phyloP scores from a whole-genome alignment of 805 yeast species.

The Danielia oregonensis region DNA sequence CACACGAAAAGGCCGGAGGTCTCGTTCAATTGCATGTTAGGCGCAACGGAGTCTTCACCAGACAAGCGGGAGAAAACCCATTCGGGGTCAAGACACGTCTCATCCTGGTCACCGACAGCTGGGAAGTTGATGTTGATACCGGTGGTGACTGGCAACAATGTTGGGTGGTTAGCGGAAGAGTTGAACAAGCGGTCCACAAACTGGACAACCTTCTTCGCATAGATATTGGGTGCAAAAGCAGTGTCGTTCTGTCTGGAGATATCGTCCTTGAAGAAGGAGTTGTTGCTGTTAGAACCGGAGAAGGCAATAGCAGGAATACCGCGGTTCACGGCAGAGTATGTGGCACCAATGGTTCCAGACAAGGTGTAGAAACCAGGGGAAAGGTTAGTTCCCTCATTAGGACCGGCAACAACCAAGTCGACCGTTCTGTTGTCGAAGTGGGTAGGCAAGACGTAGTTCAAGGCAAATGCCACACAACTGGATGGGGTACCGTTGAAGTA shows the following conservation, averaged over 20 bases:
- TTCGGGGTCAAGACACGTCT: constrained; percentile 38
- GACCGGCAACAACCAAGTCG: constrained; percentile 26
- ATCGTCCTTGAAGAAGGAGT: constrained; percentile 25
- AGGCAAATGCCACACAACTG: constrained; percentile 24
- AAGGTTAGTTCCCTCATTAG: constrained; percentile 29
- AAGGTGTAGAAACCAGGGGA: constrained; percentile 26
- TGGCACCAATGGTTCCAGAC: constrained; percentile 25
- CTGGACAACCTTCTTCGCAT: constrained; percentile 23
- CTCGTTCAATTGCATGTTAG: constrained; percentile 35
- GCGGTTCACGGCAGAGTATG: constrained; percentile 22
- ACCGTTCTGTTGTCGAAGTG: constrained; percentile 18
- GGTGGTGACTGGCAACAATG: constrained; percentile 18
- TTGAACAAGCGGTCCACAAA: constrained; percentile 18
- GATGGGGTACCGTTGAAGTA: constrained; percentile 28
- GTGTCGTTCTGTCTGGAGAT: constrained; percentile 15
- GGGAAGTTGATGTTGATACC: constrained; percentile 28
- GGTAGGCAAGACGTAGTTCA: constrained; percentile 22
- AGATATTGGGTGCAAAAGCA: constrained; percentile 22
- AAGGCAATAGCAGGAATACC: constrained; percentile 26
- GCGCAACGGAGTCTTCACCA: constrained; percentile 34
- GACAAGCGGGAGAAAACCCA: constrained; percentile 44
- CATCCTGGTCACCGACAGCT: constrained; percentile 11
- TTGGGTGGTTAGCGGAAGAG: constrained; percentile 12
- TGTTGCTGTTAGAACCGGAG: constrained; percentile 23
- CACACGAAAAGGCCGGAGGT: constrained; percentile 27